phyloP scores from a whole-genome alignment of 1,139 yeast species.

The Saccharomyces hybrid region DNA sequence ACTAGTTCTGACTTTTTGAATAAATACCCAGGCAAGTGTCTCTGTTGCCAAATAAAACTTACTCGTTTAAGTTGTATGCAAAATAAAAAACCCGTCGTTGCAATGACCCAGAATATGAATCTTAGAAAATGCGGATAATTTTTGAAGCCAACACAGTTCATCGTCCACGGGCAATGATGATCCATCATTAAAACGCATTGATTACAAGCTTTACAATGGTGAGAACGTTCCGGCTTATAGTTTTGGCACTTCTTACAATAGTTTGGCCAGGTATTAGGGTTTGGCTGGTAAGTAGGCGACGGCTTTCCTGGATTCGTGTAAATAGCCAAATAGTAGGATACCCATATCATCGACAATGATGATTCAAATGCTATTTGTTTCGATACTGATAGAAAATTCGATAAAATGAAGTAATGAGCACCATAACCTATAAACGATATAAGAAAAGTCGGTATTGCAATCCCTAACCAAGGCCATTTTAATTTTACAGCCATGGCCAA shows the following conservation, averaged over 20 bases:
- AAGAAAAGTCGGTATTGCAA: constrained; percentile 58
- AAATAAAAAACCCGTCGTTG: constrained; percentile 46
- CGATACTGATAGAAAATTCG: constrained; percentile 35
- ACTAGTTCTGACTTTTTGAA: constrained; percentile 47
- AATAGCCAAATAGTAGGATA: constrained; percentile 59
- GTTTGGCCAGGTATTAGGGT: constrained; percentile 42
- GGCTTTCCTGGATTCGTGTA: constrained; percentile 53
- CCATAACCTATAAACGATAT: constrained; percentile 60
- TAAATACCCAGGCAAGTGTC: constrained; percentile 55
- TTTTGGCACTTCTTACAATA: constrained; percentile 60
- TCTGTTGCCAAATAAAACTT: constrained; percentile 41
- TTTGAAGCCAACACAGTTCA: constrained; percentile 70
- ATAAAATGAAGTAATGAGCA: constrained; percentile 51
- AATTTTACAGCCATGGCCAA: constrained; percentile 35
- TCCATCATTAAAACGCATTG: constrained; percentile 72
- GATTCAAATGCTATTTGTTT: constrained; percentile 46
- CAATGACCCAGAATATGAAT: constrained; percentile 61
- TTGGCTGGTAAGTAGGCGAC: constrained; percentile 36
- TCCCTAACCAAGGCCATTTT: constrained; percentile 53
- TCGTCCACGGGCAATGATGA: constrained; percentile 85
- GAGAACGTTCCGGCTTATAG: constrained; percentile 70
- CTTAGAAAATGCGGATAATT: constrained; percentile 81
- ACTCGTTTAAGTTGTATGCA: constrained; percentile 40
- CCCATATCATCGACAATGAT: constrained; percentile 55
- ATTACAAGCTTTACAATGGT: constrained; percentile 63